phyloP scores from a whole-genome alignment of 1,284 basidiomycete genomes.

The Neotropicomus parvogracilis region DNA sequence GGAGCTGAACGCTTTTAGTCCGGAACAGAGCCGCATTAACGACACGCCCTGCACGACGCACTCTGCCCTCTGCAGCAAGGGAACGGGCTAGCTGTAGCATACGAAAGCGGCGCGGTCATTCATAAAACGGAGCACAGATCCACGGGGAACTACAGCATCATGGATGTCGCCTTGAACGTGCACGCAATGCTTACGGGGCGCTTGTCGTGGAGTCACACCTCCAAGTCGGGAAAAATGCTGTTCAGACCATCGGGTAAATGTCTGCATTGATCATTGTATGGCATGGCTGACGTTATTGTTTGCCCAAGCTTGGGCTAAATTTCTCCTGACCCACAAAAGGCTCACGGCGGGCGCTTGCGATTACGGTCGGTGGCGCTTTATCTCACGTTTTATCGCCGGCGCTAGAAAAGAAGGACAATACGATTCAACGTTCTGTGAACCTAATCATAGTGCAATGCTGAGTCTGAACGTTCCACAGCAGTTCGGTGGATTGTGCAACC shows the following conservation, averaged over 20 bases:
- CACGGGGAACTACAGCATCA: neutral
- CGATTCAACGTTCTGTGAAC: conserved; percentile 7
- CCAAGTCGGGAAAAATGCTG: neutral
- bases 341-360: conserved; percentile 2
- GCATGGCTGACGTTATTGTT: conserved; percentile 5
- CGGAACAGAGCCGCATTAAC: conserved; percentile 14
- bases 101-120: neutral
- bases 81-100: neutral
- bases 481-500: neutral
- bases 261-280: neutral
- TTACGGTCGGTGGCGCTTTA: neutral
- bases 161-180: conserved; percentile 2
- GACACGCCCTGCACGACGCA: conserved; percentile 1
- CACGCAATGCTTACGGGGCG: neutral
- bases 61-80: neutral
- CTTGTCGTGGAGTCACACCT: neutral
- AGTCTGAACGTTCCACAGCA: neutral
- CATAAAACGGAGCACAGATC: neutral
- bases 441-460: neutral
- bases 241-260: neutral
- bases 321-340: too few relatives aligned
- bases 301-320: neutral
- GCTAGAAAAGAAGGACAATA: conserved; percentile 7
- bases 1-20: conserved; percentile 14
- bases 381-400: neutral